Evolutionary conservation across 139 green algal species (phyloP), one percentile per base, ranked within the genome.

Genomic region (Diplosphaera chodatii): DNA sequence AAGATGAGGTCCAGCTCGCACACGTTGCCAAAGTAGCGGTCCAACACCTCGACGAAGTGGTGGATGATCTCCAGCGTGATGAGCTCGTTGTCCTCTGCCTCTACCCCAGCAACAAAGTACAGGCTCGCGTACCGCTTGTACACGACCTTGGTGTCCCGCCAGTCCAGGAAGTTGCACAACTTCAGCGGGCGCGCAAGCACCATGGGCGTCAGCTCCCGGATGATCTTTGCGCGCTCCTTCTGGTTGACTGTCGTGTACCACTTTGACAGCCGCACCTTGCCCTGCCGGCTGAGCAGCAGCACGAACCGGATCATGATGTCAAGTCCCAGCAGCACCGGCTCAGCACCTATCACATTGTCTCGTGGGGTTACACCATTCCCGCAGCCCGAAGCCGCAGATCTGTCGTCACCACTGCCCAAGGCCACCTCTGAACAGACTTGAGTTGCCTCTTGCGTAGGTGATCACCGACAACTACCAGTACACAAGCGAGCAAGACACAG

Each of bases 1-100:
- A 98, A 99, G 59, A 99, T 97, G 22, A 99, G 87, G 82, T 99
- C 95, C 64, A 99, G 88, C 86, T 99, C 95, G 73, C 95, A 99
- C 64, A 99, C 95, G 75, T 98, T 98, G 67, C 92, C 92, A 86
- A 99, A 99, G 80, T 98, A 98, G 29, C 83, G 82, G 70, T 98
- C 91, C 33, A 97, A 76, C 2, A 94, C 87, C 62, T 88, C 78
- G n/a, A 98, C 94, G 80, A 92, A 99, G 69, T 96, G 85, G 75
- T 99, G 95, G 74, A 99, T 96, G 62, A 92, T 87, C 66, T 99
- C 95, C 30, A 99, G 85, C 0, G 83, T 88, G 34, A 94, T 84
- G 32, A 96, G 83, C 80, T 94, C 89, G 76, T 96, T 96, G 83
- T 96, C 89, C 1, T 69, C 74, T 63, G 59, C 29, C 73, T 97